These are phyloP conservation scores for Besnoitia besnoiti DNA, from an alignment of 169 alveolate genomes.

Conservation along the genomic window DNA sequence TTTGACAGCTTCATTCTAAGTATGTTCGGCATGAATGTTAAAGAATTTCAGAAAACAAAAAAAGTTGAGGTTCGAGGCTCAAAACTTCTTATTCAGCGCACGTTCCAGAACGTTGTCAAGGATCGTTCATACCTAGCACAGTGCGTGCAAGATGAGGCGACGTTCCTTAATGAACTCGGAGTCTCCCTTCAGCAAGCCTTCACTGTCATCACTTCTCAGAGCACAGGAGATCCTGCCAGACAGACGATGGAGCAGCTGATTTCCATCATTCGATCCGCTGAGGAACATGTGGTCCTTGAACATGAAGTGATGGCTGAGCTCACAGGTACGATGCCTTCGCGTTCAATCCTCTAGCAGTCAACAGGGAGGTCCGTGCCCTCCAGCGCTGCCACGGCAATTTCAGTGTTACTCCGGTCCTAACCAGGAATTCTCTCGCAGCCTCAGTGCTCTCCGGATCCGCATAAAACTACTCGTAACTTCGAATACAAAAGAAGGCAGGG, in stretches of 20 bases:
- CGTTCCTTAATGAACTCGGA: not conserved
- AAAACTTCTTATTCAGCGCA: not conserved
- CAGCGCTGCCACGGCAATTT: too few species aligned
- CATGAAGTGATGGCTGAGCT: not conserved
- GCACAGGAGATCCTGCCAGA: not conserved
- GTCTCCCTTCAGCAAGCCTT: not conserved
- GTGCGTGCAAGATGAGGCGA: conserved; percentile 1
- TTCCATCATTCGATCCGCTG: not conserved
- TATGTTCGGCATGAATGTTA: not conserved
- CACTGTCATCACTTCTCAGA: not conserved
- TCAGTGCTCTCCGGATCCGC: too few species aligned
- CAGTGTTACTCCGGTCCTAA: too few species aligned
- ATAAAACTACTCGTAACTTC: too few species aligned
- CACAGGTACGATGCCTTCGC: not conserved
- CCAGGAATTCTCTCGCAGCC: too few species aligned
- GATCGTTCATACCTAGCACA: not conserved
- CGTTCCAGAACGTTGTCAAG: not conserved
- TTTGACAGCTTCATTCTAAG: not conserved
- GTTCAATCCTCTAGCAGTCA: not conserved
- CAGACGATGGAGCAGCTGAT: not conserved
- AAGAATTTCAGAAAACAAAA: not conserved
- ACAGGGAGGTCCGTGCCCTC: not conserved
- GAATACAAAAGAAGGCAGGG: too few species aligned
- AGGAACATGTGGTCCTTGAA: not conserved
- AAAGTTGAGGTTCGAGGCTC: not conserved